These are phyloP conservation scores for Pleurotus giganteus DNA, from an alignment of 768 basidiomycete species.

Conservation along the genomic window DNA sequence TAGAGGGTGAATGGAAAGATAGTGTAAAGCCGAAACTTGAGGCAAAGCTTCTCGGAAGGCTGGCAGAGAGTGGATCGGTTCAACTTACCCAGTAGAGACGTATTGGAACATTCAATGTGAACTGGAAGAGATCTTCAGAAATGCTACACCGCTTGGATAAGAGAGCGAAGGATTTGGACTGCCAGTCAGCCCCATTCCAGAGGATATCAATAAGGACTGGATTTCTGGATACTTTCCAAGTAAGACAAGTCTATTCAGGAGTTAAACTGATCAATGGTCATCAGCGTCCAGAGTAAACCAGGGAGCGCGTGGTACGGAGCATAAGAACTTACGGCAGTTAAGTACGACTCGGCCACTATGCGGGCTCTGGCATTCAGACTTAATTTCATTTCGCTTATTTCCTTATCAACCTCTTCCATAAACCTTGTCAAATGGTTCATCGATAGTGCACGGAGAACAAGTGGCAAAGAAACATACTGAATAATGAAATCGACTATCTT, in stretches of 20 bases:
- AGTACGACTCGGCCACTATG: constrained; percentile 95
- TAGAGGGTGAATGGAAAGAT: constrained; percentile 41
- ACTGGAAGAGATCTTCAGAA: too few species aligned
- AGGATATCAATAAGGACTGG: too few species aligned
- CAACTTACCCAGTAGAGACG: constrained; percentile 7
- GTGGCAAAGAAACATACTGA: constrained; percentile 54
- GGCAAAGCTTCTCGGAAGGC: constrained; percentile 17
- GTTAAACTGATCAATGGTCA: constrained; percentile 31
- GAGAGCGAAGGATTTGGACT: not conserved
- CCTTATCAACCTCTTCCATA: constrained; percentile 99
- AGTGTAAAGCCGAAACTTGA: constrained; percentile 31
- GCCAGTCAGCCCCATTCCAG: not conserved
- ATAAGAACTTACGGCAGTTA: constrained; percentile 69
- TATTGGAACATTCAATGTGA: too few species aligned
- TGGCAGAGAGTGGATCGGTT: not conserved
- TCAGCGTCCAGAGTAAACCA: not conserved
- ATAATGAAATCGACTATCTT: constrained; percentile 99
- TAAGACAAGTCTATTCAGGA: constrained; percentile 22
- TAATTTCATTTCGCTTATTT: constrained; percentile 99
- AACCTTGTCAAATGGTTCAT: constrained; percentile 49
- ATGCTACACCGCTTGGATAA: constrained; percentile 3
- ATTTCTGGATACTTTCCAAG: constrained; percentile 9
- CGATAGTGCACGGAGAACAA: constrained; percentile 1
- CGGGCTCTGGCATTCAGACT: constrained; percentile 94
- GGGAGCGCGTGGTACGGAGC: not conserved